Base-by-base conservation (phyloP, 352 stramenopile species). In the Globisporangium echinulatum region DNA sequence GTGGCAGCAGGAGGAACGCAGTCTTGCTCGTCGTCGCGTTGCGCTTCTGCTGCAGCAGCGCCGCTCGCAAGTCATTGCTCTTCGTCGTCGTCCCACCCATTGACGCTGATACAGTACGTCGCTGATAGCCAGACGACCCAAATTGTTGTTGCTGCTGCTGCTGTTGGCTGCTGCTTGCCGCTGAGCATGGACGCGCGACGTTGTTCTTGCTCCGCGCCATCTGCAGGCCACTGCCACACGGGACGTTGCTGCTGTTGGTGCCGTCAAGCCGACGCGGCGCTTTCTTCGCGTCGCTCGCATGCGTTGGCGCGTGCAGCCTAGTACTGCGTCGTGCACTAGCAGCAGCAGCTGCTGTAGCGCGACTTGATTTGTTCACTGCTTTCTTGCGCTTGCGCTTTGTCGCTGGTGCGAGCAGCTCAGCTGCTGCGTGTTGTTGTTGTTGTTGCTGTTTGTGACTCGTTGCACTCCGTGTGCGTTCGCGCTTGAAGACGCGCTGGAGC, bases 201-300 rank as follows among this genome's bases (percentile, higher is more conserved):
- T 75, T 54, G 42, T 71, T 69, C n/a, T 70, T 74, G 37, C 62
- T 71, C 51, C 71, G 58, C 36, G 64, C 73, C 14, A 79, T 54
- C 40, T 78, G 69, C 13, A 77, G 55, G 3, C 66, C 73, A 61
- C 73, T 82, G 9, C 73, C 71, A 17, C 73, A 75, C 1, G 7
- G 64, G 48, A 52, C 38, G 7, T 49, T 17, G 8, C 17, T 52
- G 15, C 7, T 3, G 40, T 14, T 44, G 40, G 7, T 4, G 40
- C 40, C 1, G 11, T 13, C 14, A 50, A 17, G 46, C 11, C 17
- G 37, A 25, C 14, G 52, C 3, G 7, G 58, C 43, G 40, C 7
- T 53, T 11, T 54, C 38, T 47, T 25, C 54, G 44, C n/a, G 9
- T 56, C 56, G 6, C 42, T 70, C 25, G 40, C 47, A 33, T 50